Percentiles rank a stretch among this genome's conserved stretches.
These are phyloP conservation scores for Amylostereum areolatum DNA, from an alignment of 1,284 basidiomycete species.

Conservation along the genomic window DNA sequence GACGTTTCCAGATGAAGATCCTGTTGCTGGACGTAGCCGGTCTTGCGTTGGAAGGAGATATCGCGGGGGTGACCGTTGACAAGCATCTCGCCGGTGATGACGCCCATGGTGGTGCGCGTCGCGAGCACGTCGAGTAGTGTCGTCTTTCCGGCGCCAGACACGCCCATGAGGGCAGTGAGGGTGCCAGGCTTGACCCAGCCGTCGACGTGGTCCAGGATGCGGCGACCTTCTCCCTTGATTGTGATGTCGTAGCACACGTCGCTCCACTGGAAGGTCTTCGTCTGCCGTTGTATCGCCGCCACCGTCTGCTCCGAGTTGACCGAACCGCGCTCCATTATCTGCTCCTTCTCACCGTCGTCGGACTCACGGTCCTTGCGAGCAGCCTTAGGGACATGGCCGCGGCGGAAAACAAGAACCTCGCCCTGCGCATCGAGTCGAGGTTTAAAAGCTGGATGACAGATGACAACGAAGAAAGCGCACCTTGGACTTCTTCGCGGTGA, in stretches of 20 bases:
- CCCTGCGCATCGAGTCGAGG: too few species aligned
- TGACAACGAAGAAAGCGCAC: constrained; percentile 19
- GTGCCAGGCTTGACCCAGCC: constrained; percentile 85
- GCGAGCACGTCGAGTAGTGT: constrained; percentile 85
- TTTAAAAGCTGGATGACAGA: constrained; percentile 1
- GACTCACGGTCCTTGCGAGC: constrained; percentile 23
- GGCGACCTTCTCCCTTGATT: too few species aligned
- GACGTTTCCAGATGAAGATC: constrained; percentile 84
- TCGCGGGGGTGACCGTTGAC: constrained; percentile 74
- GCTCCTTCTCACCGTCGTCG: constrained; percentile 39
- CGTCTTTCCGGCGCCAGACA: constrained; percentile 75
- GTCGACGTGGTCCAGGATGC: constrained; percentile 77
- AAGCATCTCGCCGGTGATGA: constrained; percentile 74
- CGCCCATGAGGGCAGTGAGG: constrained; percentile 72
- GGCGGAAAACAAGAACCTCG: constrained; percentile 36
- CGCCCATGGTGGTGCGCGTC: constrained; percentile 82
- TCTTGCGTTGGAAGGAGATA: constrained; percentile 74
- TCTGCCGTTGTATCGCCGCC: constrained; percentile 3
- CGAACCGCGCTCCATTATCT: neutral
- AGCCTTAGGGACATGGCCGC: constrained; percentile 27
- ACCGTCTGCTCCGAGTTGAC: constrained; percentile 1
- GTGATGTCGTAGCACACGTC: constrained; percentile 65
- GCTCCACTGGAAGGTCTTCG: constrained; percentile 45
- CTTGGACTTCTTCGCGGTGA: constrained; percentile 44
- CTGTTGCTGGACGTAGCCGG: constrained; percentile 83